These are phyloP conservation scores for Jamesozyma piceae DNA, from an alignment of 805 yeast species.

Conservation along the genomic window DNA sequence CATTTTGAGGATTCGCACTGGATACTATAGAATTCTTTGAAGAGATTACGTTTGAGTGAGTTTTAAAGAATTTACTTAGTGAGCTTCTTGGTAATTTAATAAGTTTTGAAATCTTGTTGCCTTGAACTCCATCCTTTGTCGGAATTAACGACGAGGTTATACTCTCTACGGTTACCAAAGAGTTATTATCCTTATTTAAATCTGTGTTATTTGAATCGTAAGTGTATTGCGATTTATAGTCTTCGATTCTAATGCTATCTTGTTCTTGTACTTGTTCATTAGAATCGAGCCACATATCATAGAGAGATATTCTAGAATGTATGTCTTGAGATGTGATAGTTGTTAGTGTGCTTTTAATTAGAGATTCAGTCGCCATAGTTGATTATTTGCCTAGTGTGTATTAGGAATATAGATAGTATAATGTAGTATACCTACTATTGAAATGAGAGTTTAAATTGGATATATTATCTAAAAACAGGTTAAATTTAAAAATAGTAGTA, in stretches of 20 bases:
- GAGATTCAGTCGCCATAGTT: neutral
- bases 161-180: neutral
- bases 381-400: too few relatives aligned
- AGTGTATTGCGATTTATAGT: neutral
- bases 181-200: neutral
- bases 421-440: too few relatives aligned
- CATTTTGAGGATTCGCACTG: neutral
- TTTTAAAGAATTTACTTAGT: neutral
- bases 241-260: neutral
- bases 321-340: neutral
- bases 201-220: neutral
- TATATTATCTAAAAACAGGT: too few relatives aligned
- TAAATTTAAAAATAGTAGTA: too few relatives aligned
- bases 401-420: too few relatives aligned
- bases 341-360: neutral
- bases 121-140: conserved; percentile 65
- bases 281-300: neutral
- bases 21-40: neutral
- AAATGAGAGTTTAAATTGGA: too few relatives aligned
- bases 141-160: conserved; percentile 45
- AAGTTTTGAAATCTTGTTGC: conserved; percentile 35
- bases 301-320: neutral
- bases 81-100: neutral
- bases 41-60: neutral
- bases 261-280: neutral